These are phyloP conservation scores for Benincasa hispida DNA, from an alignment of 306 rosid species.

Conservation along the genomic window DNA sequence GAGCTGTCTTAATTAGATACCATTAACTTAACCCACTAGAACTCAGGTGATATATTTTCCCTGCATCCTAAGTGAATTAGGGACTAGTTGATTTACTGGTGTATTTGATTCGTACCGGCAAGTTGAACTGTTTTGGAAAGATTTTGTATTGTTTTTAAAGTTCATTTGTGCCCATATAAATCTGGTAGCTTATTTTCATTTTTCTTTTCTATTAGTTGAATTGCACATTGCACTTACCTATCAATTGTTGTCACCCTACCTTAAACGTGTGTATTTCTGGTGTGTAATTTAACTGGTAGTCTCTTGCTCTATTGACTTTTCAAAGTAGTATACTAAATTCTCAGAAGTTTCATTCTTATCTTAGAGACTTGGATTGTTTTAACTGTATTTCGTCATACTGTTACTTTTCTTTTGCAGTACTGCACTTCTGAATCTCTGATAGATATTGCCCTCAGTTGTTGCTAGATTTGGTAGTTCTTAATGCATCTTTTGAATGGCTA, in stretches of 20 bases:
- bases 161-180: background rate
- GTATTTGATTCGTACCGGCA: background rate
- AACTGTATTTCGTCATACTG: background rate
- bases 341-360: background rate
- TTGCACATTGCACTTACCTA: background rate
- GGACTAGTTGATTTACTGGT: background rate
- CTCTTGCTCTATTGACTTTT: background rate
- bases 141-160: background rate
- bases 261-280: background rate
- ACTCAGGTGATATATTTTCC: background rate
- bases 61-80: background rate
- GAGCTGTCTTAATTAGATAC: background rate
- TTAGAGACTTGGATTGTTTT: background rate
- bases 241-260: background rate
- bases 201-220: background rate
- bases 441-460: background rate
- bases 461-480: background rate
- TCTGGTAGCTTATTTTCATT: background rate
- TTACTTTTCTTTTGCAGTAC: background rate
- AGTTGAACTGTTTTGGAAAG: background rate
- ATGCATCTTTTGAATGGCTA: background rate
- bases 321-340: background rate
- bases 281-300: background rate
- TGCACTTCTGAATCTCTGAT: background rate
- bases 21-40: background rate